Percentiles rank a stretch among this genome's conserved stretches.
phyloP scores from a whole-genome alignment of 768 basidiomycete species.

The Holtermanniella nyarrowii region DNA sequence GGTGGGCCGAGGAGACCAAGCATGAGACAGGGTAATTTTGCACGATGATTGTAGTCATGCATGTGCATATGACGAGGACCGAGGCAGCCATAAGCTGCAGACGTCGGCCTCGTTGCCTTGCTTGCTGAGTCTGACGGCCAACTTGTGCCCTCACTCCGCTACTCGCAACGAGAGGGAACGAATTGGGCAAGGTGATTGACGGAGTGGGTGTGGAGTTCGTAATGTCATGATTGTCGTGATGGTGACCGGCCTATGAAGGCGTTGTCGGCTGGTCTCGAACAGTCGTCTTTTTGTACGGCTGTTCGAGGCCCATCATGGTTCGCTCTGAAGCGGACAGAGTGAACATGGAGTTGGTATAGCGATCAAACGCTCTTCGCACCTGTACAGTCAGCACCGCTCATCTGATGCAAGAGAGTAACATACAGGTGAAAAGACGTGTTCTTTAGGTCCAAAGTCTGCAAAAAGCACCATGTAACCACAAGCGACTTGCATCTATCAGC shows the following conservation, averaged over 20 bases:
- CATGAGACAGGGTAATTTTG: too few relatives aligned
- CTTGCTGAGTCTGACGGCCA: too few relatives aligned
- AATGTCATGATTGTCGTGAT: not conserved
- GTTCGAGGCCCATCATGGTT: slow-evolving; percentile 10
- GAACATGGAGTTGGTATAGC: slow-evolving; percentile 6
- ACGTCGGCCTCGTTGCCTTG: too few relatives aligned
- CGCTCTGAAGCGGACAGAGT: slow-evolving; percentile 19
- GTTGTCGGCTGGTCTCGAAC: not conserved
- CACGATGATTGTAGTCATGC: too few relatives aligned
- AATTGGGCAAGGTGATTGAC: not conserved
- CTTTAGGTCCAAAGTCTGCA: slow-evolving; percentile 26
- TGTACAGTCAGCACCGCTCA: too few relatives aligned
- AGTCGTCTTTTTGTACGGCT: not conserved
- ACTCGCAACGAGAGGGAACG: too few relatives aligned
- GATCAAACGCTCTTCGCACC: slow-evolving; percentile 9
- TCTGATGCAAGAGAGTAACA: slow-evolving; percentile 4
- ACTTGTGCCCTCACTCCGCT: too few relatives aligned
- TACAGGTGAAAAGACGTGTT: slow-evolving; percentile 34
- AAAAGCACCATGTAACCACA: slow-evolving; percentile 24
- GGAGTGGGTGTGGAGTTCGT: not conserved
- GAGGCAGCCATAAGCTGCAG: too few relatives aligned
- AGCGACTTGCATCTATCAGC: slow-evolving; percentile 9
- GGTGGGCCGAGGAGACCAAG: too few relatives aligned
- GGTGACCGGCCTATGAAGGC: not conserved
- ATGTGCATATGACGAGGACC: too few relatives aligned